phyloP scores from a whole-genome alignment of 164 flowering plant genomes.

The Saururus chinensis region DNA sequence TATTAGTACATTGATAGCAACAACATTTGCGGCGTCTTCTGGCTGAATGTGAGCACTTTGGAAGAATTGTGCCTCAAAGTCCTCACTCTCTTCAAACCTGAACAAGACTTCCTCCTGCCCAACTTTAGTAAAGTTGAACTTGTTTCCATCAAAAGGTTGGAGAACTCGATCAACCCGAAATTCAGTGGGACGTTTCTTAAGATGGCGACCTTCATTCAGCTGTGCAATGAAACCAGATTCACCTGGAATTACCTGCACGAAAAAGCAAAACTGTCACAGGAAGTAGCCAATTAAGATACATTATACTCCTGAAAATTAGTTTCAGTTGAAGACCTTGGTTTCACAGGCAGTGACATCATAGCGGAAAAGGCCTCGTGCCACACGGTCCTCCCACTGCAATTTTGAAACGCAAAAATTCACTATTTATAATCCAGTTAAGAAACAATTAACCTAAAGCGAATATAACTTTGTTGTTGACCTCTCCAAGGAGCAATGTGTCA shows the following conservation, averaged over 20 bases:
- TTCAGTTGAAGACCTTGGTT: conserved; percentile 26
- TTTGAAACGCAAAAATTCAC: background rate
- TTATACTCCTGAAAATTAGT: background rate
- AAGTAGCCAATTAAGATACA: background rate
- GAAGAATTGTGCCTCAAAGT: conserved; percentile 22
- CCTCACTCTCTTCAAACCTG: conserved; percentile 44
- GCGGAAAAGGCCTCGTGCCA: conserved; percentile 59
- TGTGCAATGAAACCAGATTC: conserved; percentile 69
- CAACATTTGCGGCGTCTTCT: conserved; percentile 42
- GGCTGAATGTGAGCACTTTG: conserved; percentile 24
- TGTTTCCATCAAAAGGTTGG: conserved; percentile 72
- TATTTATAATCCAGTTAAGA: background rate
- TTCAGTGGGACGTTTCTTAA: conserved; percentile 81
- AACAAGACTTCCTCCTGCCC: conserved; percentile 87
- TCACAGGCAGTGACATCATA: conserved; percentile 78
- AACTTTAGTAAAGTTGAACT: conserved; percentile 85
- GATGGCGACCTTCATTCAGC: conserved; percentile 81
- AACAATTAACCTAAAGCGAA: background rate
- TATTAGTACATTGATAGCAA: conserved; percentile 64
- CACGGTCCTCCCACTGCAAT: conserved; percentile 66
- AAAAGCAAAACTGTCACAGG: background rate
- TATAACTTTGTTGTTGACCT: conserved; percentile 3
- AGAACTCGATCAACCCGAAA: conserved; percentile 67
- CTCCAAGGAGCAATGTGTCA: conserved; percentile 28
- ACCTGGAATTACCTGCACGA: conserved; percentile 40